phyloP scores from a whole-genome alignment of 2,329 filamentous ascomycete genomes.

The Cercospora citrullina region DNA sequence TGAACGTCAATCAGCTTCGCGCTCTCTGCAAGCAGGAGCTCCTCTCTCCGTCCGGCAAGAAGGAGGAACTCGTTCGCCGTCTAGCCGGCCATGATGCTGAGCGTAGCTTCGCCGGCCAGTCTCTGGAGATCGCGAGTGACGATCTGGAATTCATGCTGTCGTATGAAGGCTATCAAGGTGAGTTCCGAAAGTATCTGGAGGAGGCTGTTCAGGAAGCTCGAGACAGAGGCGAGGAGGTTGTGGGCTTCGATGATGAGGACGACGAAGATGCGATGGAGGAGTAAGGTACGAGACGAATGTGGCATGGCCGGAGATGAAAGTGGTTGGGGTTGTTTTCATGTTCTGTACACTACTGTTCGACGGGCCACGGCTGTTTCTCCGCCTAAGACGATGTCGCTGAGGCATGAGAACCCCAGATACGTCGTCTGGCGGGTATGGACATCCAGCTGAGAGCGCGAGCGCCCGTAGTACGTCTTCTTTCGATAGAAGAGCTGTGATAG shows the following conservation, averaged over 20 bases:
- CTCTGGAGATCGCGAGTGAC: constrained; percentile 15
- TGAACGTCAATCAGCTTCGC: constrained; percentile 24
- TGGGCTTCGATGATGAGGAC: constrained; percentile 4
- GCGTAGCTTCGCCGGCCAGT: constrained; percentile 18
- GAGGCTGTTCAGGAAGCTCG: constrained; percentile 11
- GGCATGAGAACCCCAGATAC: background rate
- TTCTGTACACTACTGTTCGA: background rate
- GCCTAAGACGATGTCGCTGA: background rate
- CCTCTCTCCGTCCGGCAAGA: constrained; percentile 28
- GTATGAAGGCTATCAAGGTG: constrained; percentile 28
- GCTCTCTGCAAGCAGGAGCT: constrained; percentile 22
- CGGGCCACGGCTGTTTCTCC: background rate
- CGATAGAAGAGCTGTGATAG: background rate
- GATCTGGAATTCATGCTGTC: constrained; percentile 28
- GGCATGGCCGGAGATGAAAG: background rate
- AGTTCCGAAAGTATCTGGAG: background rate
- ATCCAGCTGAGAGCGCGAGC: background rate
- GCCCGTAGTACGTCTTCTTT: background rate
- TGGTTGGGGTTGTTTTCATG: background rate
- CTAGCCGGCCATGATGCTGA: constrained; percentile 34
- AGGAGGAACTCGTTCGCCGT: constrained; percentile 28
- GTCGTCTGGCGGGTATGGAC: background rate
- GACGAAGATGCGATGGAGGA: background rate
- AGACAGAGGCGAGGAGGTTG: constrained; percentile 5
- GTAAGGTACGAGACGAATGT: background rate